Conservation (phyloP, 2,329 filamentous ascomycete genomes). For the Moelleriella libera region DNA sequence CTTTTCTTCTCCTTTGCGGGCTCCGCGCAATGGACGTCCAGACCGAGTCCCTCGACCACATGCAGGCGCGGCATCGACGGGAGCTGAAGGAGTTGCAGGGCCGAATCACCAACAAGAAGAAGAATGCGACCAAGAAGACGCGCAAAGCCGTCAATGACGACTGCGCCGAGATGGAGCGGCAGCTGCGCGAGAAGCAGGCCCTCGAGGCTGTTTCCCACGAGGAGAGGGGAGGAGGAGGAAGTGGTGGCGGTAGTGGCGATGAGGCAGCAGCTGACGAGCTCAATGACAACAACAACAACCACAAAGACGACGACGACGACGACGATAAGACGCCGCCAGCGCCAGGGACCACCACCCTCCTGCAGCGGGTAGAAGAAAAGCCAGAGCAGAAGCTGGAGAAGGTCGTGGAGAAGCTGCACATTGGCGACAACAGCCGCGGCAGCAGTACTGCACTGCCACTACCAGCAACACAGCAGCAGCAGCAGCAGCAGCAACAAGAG, state of each 20-base stretch:
- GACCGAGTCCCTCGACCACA: constrained; percentile 64
- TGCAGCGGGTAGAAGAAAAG: constrained; percentile 1
- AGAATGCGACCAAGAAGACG: constrained; percentile 82
- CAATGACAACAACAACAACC: constrained; percentile 3
- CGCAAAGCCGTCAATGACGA: constrained; percentile 63
- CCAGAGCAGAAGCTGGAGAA: neutral
- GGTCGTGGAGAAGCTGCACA: too few species aligned
- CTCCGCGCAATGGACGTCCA: too few species aligned
- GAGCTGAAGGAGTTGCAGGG: constrained; percentile 79
- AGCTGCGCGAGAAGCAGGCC: constrained; percentile 52
- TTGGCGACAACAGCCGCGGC: too few species aligned
- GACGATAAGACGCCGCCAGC: neutral
- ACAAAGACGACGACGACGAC: neutral
- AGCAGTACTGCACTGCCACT: too few species aligned
- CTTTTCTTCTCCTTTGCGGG: too few species aligned
- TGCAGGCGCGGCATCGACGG: constrained; percentile 70
- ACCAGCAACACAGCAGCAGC: neutral
- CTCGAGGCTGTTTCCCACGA: constrained; percentile 34
- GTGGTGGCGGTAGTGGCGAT: too few species aligned
- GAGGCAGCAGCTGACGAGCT: constrained; percentile 1
- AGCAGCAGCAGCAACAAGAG: neutral
- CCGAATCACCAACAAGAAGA: constrained; percentile 88
- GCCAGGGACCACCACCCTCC: constrained; percentile 5
- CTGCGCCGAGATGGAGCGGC: constrained; percentile 55
- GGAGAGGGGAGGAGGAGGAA: too few species aligned